Evolutionary conservation across 164 flowering plant species (phyloP).

Genomic region (Aristolochia fimbriata): DNA sequence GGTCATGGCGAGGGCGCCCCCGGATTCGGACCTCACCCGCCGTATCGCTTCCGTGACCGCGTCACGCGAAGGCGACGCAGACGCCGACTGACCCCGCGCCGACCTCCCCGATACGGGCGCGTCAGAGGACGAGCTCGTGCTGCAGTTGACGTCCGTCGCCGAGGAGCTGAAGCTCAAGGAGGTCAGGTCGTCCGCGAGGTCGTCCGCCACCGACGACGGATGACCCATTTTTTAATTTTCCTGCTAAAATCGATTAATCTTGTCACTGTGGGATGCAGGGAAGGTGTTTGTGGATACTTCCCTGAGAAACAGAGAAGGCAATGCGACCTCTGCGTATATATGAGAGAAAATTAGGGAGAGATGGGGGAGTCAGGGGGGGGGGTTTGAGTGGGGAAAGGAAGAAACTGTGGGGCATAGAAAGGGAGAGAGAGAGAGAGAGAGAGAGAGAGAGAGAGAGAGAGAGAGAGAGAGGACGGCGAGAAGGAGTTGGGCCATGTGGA

Average conservation of each 20-base stretch:
- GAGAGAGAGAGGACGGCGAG: neutral
- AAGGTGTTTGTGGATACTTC: neutral
- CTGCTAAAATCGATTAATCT: no score
- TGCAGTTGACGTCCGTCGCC: conserved; percentile 1
- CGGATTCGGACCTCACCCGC: conserved; percentile 20
- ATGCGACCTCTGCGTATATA: neutral
- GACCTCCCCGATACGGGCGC: conserved; percentile 16
- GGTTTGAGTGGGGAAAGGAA: neutral
- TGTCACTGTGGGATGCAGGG: neutral
- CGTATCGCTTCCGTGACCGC: conserved; percentile 29
- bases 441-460: neutral
- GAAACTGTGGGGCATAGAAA: neutral
- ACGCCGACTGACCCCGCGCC: conserved; percentile 28
- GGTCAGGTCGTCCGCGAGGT: conserved; percentile 3
- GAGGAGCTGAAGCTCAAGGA: conserved; percentile 3
- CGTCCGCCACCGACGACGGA: neutral
- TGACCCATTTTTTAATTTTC: neutral
- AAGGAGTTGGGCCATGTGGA: conserved; percentile 5
- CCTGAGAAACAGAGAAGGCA: neutral
- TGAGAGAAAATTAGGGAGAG: neutral
- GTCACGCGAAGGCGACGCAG: no score
- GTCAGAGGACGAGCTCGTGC: conserved; percentile 3
- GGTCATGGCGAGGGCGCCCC: conserved; percentile 21
- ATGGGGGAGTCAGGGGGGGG: neutral
- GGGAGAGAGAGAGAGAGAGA: neutral